These are phyloP conservation scores for Ampelocalamus luodianensis DNA, from an alignment of 176 grass and related monocot species.

Conservation along the genomic window DNA sequence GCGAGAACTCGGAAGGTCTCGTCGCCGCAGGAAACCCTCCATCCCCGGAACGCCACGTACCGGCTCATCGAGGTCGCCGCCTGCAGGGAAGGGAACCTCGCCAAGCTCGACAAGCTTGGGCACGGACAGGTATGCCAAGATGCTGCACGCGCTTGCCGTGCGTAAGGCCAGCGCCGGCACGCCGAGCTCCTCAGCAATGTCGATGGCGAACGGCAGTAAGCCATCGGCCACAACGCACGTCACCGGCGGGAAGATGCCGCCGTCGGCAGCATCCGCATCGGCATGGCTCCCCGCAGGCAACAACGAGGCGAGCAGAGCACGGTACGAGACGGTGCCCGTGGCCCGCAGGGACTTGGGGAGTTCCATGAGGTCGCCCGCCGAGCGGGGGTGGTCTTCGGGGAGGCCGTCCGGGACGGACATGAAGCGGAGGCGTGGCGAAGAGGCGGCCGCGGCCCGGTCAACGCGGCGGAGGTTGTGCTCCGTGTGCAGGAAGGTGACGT, in stretches of 20 bases:
- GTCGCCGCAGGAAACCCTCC: constrained; percentile 41
- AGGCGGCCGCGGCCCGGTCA: not conserved
- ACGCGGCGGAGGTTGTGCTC: constrained; percentile 15
- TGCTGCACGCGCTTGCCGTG: constrained; percentile 50
- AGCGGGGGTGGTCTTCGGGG: constrained; percentile 42
- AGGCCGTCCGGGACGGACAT: constrained; percentile 53
- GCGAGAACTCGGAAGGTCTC: constrained; percentile 16
- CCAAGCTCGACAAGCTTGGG: constrained; percentile 39
- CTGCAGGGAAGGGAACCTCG: constrained; percentile 25
- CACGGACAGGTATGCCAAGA: constrained; percentile 40
- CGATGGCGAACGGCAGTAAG: constrained; percentile 26
- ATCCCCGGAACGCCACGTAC: constrained; percentile 37
- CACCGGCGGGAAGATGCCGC: constrained; percentile 28
- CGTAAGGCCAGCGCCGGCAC: constrained; percentile 52
- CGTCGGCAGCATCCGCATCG: not conserved
- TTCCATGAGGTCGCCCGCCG: constrained; percentile 8
- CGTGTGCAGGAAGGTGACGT: constrained; percentile 60
- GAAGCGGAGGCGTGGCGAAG: constrained; percentile 44
- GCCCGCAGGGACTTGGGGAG: constrained; percentile 14
- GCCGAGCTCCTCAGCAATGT: constrained; percentile 56
- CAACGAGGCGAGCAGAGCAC: constrained; percentile 21
- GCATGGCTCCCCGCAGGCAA: not conserved
- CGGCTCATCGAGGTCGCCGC: constrained; percentile 40
- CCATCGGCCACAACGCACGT: constrained; percentile 58
- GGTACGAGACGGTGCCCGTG: constrained; percentile 5